phyloP scores from a whole-genome alignment of 441 rosid genomes.

The Populus hybrid region DNA sequence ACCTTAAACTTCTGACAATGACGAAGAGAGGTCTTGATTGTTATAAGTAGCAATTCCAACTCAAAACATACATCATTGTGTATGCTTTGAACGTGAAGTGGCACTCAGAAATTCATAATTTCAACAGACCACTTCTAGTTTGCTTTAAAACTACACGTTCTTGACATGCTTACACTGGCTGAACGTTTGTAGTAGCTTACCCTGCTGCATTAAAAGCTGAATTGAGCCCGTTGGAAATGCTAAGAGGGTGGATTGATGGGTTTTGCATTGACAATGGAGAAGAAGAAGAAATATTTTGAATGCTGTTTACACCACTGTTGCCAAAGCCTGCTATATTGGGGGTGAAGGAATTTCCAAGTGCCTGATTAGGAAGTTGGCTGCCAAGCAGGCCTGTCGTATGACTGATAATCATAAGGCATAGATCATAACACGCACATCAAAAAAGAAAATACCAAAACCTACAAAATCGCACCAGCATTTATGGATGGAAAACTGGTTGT shows the following conservation, averaged over 20 bases:
- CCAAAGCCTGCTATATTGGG: constrained; percentile 26
- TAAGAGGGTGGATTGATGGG: constrained; percentile 24
- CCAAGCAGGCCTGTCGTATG: constrained; percentile 31
- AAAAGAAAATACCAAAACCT: constrained; percentile 2
- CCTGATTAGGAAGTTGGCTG: constrained; percentile 29
- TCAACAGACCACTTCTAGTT: not conserved
- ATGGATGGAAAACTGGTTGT: constrained; percentile 24
- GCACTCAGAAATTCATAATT: not conserved
- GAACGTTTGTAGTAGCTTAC: constrained; percentile 27
- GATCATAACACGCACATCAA: not conserved
- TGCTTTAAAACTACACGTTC: not conserved
- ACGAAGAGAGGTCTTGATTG: not conserved
- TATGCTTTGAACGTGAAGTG: not conserved
- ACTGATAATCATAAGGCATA: constrained; percentile 20
- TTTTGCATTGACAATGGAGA: constrained; percentile 26
- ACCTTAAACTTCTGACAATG: not conserved
- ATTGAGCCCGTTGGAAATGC: constrained; percentile 11
- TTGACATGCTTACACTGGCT: constrained; percentile 35
- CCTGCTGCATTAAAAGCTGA: constrained; percentile 26
- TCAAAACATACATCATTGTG: not conserved
- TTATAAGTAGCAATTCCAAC: not conserved
- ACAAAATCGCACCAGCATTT: constrained; percentile 30
- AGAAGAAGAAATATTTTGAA: constrained; percentile 27
- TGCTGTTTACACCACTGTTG: constrained; percentile 24
- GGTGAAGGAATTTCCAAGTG: constrained; percentile 23